A percentile compares a stretch with the other conserved stretches of the same genome.
Conservation (phyloP, 805 yeast genomes). For the Saccharomycopsis sp. region DNA sequence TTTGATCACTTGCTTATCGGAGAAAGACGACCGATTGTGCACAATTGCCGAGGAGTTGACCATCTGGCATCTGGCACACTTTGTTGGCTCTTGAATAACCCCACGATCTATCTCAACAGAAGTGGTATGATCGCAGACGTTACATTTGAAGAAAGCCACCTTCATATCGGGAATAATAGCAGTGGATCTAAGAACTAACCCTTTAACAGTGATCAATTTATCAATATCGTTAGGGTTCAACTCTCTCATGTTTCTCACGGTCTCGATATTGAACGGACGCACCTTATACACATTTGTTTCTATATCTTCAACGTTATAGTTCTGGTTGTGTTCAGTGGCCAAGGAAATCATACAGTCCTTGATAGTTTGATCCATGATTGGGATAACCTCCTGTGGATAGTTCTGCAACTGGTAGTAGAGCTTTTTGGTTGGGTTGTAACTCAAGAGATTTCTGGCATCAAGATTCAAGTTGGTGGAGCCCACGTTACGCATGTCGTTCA, state of each 20-base stretch:
- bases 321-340: constrained; percentile 49
- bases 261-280: constrained; percentile 79
- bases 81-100: constrained; percentile 83
- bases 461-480: constrained; percentile 80
- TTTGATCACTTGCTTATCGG: constrained; percentile 91
- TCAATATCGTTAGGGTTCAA: constrained; percentile 92
- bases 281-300: constrained; percentile 81
- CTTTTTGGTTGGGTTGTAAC: constrained; percentile 69
- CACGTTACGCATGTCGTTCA: constrained; percentile 66
- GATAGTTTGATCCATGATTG: constrained; percentile 94
- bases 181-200: constrained; percentile 81
- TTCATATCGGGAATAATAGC: constrained; percentile 97
- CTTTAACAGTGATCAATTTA: constrained; percentile 84
- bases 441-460: constrained; percentile 73
- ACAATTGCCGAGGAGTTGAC: constrained; percentile 82
- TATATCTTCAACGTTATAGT: constrained; percentile 50
- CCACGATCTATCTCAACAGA: constrained; percentile 94
- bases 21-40: constrained; percentile 88
- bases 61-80: constrained; percentile 90
- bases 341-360: constrained; percentile 82
- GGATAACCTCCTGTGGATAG: constrained; percentile 95
- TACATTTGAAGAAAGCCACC: constrained; percentile 91
- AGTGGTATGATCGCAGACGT: constrained; percentile 87
- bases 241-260: constrained; percentile 79
- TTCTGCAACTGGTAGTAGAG: constrained; percentile 80